phyloP scores from a whole-genome alignment of 345 rosid genomes.

The Populus simonii region DNA sequence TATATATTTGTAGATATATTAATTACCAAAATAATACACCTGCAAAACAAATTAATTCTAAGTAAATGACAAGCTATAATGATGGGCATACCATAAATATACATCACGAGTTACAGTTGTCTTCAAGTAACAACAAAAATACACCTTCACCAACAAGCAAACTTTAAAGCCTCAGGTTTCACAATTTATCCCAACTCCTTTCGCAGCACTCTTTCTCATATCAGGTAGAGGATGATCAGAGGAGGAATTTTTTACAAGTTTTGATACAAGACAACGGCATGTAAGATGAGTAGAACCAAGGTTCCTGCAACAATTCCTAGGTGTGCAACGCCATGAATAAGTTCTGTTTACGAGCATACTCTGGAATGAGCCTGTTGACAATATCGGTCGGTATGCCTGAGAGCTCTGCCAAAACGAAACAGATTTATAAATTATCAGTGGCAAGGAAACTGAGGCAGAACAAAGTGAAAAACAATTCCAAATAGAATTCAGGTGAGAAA shows the following conservation, averaged over 20 bases:
- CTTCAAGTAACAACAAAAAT: constrained; percentile 5
- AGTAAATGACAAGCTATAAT: not conserved
- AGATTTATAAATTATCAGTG: not conserved
- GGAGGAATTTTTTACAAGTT: constrained; percentile 17
- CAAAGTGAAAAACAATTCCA: not conserved
- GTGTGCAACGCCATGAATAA: constrained; percentile 82
- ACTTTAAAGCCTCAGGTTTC: constrained; percentile 31
- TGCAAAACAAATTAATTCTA: not conserved
- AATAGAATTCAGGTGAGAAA: not conserved
- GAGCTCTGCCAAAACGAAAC: constrained; percentile 48
- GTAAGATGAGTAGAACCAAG: not conserved
- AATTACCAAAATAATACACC: not conserved
- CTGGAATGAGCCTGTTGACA: constrained; percentile 69
- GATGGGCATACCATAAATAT: constrained; percentile 17
- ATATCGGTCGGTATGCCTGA: constrained; percentile 66
- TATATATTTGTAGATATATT: not conserved
- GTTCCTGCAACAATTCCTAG: constrained; percentile 15
- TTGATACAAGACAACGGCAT: constrained; percentile 1
- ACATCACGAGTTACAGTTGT: constrained; percentile 17
- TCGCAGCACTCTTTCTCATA: constrained; percentile 12
- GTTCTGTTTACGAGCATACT: constrained; percentile 87
- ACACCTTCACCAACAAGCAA: constrained; percentile 18
- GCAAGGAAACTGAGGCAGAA: not conserved
- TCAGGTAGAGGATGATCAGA: not conserved
- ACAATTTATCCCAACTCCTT: constrained; percentile 16